A percentile compares a stretch with the other conserved stretches of the same genome.
These are phyloP conservation scores for Mycosarcoma maydis DNA, from an alignment of 1,284 basidiomycete genomes.

Conservation along the genomic window DNA sequence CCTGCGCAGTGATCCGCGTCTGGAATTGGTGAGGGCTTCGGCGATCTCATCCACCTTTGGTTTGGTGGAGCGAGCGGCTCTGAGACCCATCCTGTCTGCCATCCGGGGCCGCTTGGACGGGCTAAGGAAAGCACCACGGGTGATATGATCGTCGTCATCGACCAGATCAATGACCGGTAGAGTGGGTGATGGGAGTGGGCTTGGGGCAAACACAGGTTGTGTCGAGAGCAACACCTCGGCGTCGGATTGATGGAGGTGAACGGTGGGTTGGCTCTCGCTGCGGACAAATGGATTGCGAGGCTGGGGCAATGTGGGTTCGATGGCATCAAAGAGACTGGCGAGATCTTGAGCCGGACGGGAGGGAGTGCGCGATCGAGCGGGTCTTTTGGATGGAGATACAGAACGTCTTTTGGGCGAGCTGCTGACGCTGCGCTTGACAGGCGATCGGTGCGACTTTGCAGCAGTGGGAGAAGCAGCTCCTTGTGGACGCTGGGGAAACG, in stretches of 20 bases:
- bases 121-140: conserved; percentile 19
- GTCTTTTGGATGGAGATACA: conserved; percentile 25
- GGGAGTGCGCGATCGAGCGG: conserved; percentile 27
- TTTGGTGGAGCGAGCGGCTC: conserved; percentile 17
- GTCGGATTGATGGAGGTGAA: conserved; percentile 8
- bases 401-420: conserved; percentile 30
- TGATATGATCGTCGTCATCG: conserved; percentile 2
- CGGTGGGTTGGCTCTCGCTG: conserved; percentile 37
- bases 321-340: conserved; percentile 37
- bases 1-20: conserved; percentile 27
- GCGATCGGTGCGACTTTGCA: conserved; percentile 7
- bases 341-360: conserved; percentile 41
- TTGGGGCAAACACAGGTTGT: conserved; percentile 7
- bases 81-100: conserved; percentile 39
- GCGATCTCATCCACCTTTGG: conserved; percentile 16
- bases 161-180: conserved; percentile 2
- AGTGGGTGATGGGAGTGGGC: conserved; percentile 23
- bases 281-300: conserved; percentile 26
- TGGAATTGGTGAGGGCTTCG: conserved; percentile 9
- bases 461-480: conserved; percentile 29
- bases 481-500: conserved; percentile 24
- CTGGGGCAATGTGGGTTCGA: conserved; percentile 21
- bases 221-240: neutral
- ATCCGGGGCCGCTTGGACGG: conserved; percentile 38
- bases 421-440: conserved; percentile 31